Base-by-base conservation (phyloP, 78 protist species). In the Chrysochromulina parva region DNA sequence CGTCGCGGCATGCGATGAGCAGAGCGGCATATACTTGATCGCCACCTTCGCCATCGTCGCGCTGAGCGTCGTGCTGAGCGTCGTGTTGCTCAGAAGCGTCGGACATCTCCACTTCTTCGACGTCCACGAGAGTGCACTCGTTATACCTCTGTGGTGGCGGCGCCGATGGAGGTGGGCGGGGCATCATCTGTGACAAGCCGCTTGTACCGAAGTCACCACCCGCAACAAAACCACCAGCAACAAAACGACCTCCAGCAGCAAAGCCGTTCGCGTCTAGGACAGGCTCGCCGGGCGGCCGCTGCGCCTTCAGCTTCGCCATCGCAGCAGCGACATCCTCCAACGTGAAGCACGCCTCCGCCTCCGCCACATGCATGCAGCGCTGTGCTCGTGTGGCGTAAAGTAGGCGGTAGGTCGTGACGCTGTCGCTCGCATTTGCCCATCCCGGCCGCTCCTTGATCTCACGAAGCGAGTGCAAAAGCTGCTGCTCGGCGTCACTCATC, bases 371-470 rank as follows among this genome's bases (percentile, higher is more conserved):
- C 28, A 17, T 20, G 71, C 24, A 3, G 14, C 71, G 14, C 28
- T 16, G 16, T 28, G 82, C 82, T 53, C 82, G 82, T n/a, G n/a
- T n/a, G 28, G 82, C 82, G 82, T 48, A 74, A 2, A 74, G 2
- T 7, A 1, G 19, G 82, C 17, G 55, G 55, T 48, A 74, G 26
- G 17, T 9, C 28, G 82, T 48, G 47, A 0, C 22, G 0, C 11
- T 14, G 60, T 78, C 86, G 1, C 86, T 65, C 62, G 62, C 86
- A 62, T 78, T 78, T 10, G 86, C 60, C 86, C 62, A 78, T 28
- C 86, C 86, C 13, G 86, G 28, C 3, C 19, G 5, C 6, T 16
- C 2, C 11, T 1, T 0, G 47, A 78, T 13, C 60, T 1, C 47
- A 20, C 22, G 10, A 10, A 53, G 62, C 48, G 0, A 14, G 57